Evolutionary conservation across 164 flowering plant species (phyloP).

Genomic region (Santalum album): DNA sequence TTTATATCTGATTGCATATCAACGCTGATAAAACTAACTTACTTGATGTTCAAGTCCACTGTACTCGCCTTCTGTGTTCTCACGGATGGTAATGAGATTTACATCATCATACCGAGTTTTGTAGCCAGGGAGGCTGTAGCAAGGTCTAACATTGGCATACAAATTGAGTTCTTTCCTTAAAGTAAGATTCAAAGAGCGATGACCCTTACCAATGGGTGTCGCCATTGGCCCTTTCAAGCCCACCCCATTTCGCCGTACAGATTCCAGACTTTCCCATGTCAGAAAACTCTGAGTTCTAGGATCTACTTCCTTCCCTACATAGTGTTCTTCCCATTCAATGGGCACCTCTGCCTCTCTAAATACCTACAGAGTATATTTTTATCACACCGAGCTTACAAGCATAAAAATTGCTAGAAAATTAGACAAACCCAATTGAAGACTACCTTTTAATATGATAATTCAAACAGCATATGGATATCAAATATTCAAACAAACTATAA

Average conservation of each 20-base stretch:
- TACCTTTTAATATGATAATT: too few relatives aligned
- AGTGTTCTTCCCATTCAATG: conserved; percentile 96
- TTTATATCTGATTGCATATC: too few relatives aligned
- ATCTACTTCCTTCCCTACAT: conserved; percentile 68
- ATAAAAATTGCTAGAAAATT: too few relatives aligned
- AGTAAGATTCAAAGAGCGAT: conserved; percentile 89
- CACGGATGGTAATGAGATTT: conserved; percentile 85
- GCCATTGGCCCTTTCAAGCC: conserved; percentile 99
- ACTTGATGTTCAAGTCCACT: conserved; percentile 98
- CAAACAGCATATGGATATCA: too few relatives aligned
- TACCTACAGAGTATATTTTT: conserved; percentile 31
- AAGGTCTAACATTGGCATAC: conserved; percentile 93
- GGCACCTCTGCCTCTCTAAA: conserved; percentile 74
- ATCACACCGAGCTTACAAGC: background rate
- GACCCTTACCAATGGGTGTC: conserved; percentile 95
- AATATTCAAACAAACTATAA: too few relatives aligned
- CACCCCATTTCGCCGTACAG: conserved; percentile 66
- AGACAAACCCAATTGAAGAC: too few relatives aligned
- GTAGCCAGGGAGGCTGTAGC: conserved; percentile 88
- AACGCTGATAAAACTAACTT: too few relatives aligned
- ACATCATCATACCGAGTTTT: conserved; percentile 93
- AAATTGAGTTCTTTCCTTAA: conserved; percentile 89
- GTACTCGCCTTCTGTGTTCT: conserved; percentile 97
- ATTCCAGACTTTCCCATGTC: conserved; percentile 96
- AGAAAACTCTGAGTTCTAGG: conserved; percentile 90